Evolutionary conservation across 345 rosid genomes (phyloP).

Genomic region (Lenwebbia sp.): DNA sequence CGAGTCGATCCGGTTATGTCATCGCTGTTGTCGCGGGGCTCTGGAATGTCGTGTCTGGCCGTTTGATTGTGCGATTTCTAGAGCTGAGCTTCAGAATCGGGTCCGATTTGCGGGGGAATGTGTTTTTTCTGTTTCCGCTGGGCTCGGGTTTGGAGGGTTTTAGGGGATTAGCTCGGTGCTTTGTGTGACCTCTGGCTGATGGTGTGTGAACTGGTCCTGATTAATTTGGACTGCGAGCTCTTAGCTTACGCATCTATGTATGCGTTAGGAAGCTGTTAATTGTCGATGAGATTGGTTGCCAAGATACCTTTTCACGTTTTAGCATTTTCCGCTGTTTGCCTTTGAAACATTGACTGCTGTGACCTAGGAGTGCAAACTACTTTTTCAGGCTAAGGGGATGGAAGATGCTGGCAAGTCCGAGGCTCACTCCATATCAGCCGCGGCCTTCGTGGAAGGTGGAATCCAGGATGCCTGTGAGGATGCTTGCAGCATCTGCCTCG

Average conservation of each 20-base stretch:
- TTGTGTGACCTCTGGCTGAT: background rate
- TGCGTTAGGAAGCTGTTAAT: background rate
- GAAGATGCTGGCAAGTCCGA: conserved; percentile 28
- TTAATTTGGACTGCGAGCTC: background rate
- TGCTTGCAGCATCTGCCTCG: conserved; percentile 97
- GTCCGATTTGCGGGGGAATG: background rate
- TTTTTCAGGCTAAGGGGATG: background rate
- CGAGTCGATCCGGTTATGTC: background rate
- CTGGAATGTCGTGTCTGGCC: background rate
- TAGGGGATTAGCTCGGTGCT: background rate
- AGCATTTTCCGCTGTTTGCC: background rate
- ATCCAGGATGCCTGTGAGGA: conserved; percentile 96
- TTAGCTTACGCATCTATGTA: background rate
- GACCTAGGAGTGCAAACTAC: background rate
- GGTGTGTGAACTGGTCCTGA: background rate
- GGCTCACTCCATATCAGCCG: conserved; percentile 71
- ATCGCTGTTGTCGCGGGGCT: background rate
- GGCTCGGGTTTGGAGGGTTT: background rate
- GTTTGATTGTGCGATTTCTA: background rate
- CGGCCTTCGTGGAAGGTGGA: conserved; percentile 97
- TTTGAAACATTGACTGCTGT: background rate
- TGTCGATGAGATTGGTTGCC: background rate
- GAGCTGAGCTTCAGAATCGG: background rate
- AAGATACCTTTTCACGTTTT: background rate
- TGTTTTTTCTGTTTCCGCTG: background rate